Base-by-base conservation (phyloP, 345 rosid genomes). In the Camelina neglecta region DNA sequence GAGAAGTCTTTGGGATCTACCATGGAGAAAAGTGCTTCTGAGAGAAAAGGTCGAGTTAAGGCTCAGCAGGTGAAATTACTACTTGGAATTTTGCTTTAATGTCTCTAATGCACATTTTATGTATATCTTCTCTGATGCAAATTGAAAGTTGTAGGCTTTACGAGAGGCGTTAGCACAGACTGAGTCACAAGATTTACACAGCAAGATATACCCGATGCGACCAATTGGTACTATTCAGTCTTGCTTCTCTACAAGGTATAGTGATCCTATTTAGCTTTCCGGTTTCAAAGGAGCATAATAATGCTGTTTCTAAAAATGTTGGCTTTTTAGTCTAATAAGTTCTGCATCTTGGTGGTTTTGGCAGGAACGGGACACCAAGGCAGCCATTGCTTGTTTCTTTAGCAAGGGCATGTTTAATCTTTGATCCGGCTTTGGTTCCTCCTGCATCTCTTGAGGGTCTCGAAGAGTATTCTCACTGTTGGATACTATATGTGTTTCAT, bases 401-500 rank as follows among this genome's bases (percentile, higher is more conserved):
- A 62, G 95, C 97, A 7, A 88, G 93, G 75, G 98, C 96, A 11
- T 77, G 87, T 73, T 81, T 94, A 79, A 58, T 65, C 50, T 94
- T 94, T 80, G 83, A 90, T 83, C 69, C 82, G 24, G 75, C 92
- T 51, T 83, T 86, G 78, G 97, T 90, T 81, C 95, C 97, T 81
- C 92, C 93, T 6, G 98, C 96, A 64, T 91, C 97, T 39, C 97
- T 94, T 63, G 98, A 91, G 71, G 97, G 95, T 79, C 89, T 94
- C 7, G 86, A 26, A 33, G 95, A 88, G 70, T 94, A 94, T 82
- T 88, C 98, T 71, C 94, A 94, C 79, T 91, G 97, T 79, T 94
- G 98, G 98, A 81, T 94, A 72, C 65, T 94, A 15, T 94, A 85
- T 76, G 96, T 91, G 4, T 94, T 94, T 82, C 98, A 94, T 84